phyloP scores from a whole-genome alignment of 1,284 basidiomycete species.

The Trichosporon coremiiforme region DNA sequence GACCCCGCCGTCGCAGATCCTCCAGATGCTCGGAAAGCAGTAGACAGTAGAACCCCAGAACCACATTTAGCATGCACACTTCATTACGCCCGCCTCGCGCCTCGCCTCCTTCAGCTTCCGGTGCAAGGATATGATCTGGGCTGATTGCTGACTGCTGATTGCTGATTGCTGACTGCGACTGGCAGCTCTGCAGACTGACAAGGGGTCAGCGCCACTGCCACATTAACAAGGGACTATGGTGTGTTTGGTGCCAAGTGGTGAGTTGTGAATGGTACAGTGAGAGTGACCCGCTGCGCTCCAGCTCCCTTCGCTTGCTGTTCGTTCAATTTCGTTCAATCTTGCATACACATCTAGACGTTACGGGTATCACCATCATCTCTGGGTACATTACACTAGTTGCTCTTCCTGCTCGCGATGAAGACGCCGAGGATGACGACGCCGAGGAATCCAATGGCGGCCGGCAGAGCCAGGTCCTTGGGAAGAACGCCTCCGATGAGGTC shows the following conservation, averaged over 20 bases:
- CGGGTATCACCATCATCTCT: neutral
- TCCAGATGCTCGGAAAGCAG: constrained; percentile 31
- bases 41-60: constrained; percentile 25
- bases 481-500: constrained; percentile 66
- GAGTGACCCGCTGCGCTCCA: too few species aligned
- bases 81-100: too few species aligned
- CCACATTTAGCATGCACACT: constrained; percentile 13
- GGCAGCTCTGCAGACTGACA: too few species aligned
- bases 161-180: too few species aligned
- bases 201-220: too few species aligned
- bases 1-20: constrained; percentile 30
- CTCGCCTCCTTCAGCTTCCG: too few species aligned
- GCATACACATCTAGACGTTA: constrained; percentile 6
- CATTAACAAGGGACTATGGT: too few species aligned
- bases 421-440: constrained; percentile 86
- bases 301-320: neutral
- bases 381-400: constrained; percentile 29
- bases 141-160: too few species aligned
- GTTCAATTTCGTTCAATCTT: neutral
- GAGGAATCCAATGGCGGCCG: constrained; percentile 92
- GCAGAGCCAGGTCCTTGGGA: constrained; percentile 87
- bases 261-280: too few species aligned
- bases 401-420: constrained; percentile 64
- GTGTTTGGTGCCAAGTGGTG: too few species aligned
- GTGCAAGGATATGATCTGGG: too few species aligned